Conservation (phyloP, 306 rosid species). For the Quercus dentata region DNA sequence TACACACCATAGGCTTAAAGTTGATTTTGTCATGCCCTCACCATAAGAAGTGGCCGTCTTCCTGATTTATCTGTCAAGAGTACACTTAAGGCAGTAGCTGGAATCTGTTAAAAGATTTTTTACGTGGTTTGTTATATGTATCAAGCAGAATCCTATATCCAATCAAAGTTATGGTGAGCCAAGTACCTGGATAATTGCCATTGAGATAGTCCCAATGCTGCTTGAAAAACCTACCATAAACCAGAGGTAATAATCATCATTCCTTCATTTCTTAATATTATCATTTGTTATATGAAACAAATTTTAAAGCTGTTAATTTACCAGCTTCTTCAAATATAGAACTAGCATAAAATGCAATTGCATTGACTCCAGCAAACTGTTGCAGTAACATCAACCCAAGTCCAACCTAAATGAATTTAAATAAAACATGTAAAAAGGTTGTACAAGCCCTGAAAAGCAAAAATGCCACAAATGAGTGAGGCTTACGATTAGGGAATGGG, state of each 20-base stretch:
- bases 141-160: slow-evolving; percentile 18
- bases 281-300: background rate
- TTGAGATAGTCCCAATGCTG: slow-evolving; percentile 68
- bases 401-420: slow-evolving; percentile 57
- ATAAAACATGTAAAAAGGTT: background rate
- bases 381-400: slow-evolving; percentile 82
- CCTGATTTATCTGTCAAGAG: slow-evolving; percentile 63
- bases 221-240: slow-evolving; percentile 68
- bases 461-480: background rate
- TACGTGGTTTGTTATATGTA: background rate
- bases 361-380: slow-evolving; percentile 84
- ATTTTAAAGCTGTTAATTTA: slow-evolving; percentile 15
- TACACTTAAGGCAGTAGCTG: slow-evolving; percentile 57
- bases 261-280: background rate
- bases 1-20: background rate
- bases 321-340: slow-evolving; percentile 77
- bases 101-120: slow-evolving; percentile 41
- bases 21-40: slow-evolving; percentile 12
- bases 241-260: slow-evolving; percentile 5
- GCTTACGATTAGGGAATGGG: slow-evolving; percentile 69
- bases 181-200: slow-evolving; percentile 77
- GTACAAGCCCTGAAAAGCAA: background rate
- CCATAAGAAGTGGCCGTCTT: slow-evolving; percentile 70
- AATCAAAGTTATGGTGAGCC: background rate
- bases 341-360: slow-evolving; percentile 65